Evolutionary conservation across 2,329 filamentous ascomycete species (phyloP), one percentile per base, ranked within the genome.

Genomic region (Neopestalotiopsis rosae): DNA sequence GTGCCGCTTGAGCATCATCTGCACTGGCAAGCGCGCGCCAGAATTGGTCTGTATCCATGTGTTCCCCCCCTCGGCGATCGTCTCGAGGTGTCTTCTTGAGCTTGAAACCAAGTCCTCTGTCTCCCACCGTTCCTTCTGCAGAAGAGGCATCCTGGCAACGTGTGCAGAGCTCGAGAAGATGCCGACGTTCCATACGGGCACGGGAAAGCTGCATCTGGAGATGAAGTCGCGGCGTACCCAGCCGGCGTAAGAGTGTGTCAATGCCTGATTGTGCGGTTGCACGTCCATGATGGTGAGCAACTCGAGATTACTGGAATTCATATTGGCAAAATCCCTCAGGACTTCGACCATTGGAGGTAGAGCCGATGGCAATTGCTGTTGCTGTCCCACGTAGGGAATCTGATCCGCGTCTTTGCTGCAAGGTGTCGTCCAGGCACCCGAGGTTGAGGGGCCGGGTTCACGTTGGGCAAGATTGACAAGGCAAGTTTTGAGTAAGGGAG

Each of bases 161-260:
- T 62, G 61, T 34, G 63, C 40, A 32, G 45, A 34, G 12, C 14
- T 10, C 24, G 32, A 7, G 28, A 67, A 68, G 5, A 30, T 24
- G 24, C 45, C 65, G 30, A 71, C 52, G 9, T 65, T 58, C 24
- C 42, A 64, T 28, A 67, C 28, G 20, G 67, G 69, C 42, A 72
- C 70, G 6, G 67, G 67, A 69, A 61, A 68, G 52, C 71, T 72
- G 13, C 45, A 45, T 14, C 66, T 64, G 34, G 68, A 61, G 14
- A 71, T 20, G 56, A 72, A 70, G 62, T 71, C 71, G 42, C 71
- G 71, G 49, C 71, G 68, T 49, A 69, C 66, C 69, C 71, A 72
- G 65, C 61, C 68, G 52, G 69, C 64, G 40, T 65, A 66, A 28
- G 61, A 66, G 59, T 67, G 49, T 10, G n/a, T 7, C 17, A 10